These are phyloP conservation scores for Pseudopyrenochaeta lycopersici DNA, from an alignment of 2,329 filamentous ascomycete species.

Conservation along the genomic window DNA sequence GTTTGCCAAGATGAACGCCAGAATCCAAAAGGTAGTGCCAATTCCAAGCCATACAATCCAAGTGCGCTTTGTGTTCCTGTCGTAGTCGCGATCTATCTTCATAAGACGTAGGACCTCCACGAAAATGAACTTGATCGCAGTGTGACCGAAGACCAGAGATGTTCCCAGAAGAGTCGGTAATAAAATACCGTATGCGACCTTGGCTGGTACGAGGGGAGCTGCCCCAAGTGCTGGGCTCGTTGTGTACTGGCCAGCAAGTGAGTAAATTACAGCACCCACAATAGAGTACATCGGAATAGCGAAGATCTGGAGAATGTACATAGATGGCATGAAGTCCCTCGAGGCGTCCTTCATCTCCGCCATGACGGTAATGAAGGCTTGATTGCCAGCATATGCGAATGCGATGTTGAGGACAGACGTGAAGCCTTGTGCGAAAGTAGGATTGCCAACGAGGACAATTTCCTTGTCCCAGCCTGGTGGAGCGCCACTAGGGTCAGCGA, in stretches of 20 bases:
- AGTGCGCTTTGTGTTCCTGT: slow-evolving; percentile 30
- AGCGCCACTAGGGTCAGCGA: slow-evolving; percentile 50
- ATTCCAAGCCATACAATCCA: slow-evolving; percentile 47
- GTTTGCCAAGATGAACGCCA: slow-evolving; percentile 73
- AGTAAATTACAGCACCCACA: slow-evolving; percentile 71
- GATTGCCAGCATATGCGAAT: slow-evolving; percentile 71
- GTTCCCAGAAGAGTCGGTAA: slow-evolving; percentile 74
- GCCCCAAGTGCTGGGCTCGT: slow-evolving; percentile 71
- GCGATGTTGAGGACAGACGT: slow-evolving; percentile 64
- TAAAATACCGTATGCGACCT: slow-evolving; percentile 73
- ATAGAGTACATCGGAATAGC: slow-evolving; percentile 68
- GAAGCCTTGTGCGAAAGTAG: slow-evolving; percentile 16
- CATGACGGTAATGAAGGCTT: slow-evolving; percentile 72
- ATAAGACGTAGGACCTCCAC: slow-evolving; percentile 63
- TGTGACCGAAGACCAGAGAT: slow-evolving; percentile 72
- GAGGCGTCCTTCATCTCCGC: slow-evolving; percentile 67
- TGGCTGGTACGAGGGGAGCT: slow-evolving; percentile 62
- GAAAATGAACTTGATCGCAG: slow-evolving; percentile 71
- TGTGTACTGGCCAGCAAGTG: slow-evolving; percentile 67
- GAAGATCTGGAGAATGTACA: slow-evolving; percentile 62
- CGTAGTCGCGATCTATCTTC: slow-evolving; percentile 21
- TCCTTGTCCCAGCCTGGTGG: background rate
- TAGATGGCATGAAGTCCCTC: slow-evolving; percentile 66
- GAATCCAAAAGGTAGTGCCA: slow-evolving; percentile 60
- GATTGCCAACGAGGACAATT: background rate